Evolutionary conservation across 768 basidiomycete species (phyloP).

Genomic region (Candolleomyces aberdarensis): DNA sequence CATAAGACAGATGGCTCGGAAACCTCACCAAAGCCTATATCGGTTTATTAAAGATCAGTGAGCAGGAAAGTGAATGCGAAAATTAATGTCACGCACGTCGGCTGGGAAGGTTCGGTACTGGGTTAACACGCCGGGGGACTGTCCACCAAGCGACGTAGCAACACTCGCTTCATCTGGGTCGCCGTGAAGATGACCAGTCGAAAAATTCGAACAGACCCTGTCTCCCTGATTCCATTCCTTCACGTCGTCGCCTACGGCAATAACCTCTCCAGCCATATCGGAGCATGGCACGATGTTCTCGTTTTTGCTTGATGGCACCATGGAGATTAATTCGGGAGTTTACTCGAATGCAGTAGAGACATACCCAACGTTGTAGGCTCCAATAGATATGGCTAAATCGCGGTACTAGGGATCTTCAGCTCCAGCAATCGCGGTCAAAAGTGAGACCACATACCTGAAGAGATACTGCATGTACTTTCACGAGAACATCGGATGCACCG

Average conservation of each 20-base stretch:
- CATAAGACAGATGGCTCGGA: slow-evolving; percentile 56
- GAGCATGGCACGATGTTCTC: slow-evolving; percentile 37
- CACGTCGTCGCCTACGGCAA: slow-evolving; percentile 42
- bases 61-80: no score
- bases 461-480: slow-evolving; percentile 56
- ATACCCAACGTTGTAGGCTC: slow-evolving; percentile 34
- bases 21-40: slow-evolving; percentile 45
- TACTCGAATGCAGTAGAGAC: not conserved
- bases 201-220: slow-evolving; percentile 54
- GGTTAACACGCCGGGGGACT: slow-evolving; percentile 49
- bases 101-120: slow-evolving; percentile 48
- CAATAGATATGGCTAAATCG: slow-evolving; percentile 42
- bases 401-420: slow-evolving; percentile 36
- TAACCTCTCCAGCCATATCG: slow-evolving; percentile 57
- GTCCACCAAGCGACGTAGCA: slow-evolving; percentile 41
- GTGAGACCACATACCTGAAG: slow-evolving; percentile 36
- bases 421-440: not conserved
- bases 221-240: slow-evolving; percentile 53
- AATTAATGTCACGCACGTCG: not conserved
- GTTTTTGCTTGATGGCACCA: slow-evolving; percentile 6
- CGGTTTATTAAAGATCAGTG: not conserved
- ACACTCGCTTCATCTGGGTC: slow-evolving; percentile 33
- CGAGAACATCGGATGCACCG: slow-evolving; percentile 47
- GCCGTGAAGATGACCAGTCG: slow-evolving; percentile 44
- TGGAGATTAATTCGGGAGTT: not conserved